A percentile compares a stretch with the other conserved stretches of the same genome.
Conservation (phyloP, 306 rosid species). For the Dalbergia cultrata region DNA sequence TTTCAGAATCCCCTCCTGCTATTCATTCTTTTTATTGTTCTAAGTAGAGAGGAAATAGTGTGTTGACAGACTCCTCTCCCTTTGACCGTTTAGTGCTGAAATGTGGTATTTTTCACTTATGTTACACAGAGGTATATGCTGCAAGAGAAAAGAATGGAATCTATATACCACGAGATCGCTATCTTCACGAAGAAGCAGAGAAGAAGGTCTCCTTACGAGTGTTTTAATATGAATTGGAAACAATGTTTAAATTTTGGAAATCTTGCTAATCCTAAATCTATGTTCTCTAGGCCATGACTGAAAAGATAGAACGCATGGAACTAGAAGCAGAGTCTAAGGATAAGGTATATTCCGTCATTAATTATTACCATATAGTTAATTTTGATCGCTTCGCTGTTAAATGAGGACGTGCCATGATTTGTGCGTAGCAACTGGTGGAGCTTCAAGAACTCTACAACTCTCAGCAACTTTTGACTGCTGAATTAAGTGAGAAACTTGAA, state of each 20-base stretch:
- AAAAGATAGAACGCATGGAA: conserved; percentile 98
- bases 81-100: conserved; percentile 30
- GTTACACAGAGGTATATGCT: conserved; percentile 87
- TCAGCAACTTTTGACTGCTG: conserved; percentile 85
- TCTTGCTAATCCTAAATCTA: conserved; percentile 34
- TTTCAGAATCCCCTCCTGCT: neutral
- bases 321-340: conserved; percentile 92
- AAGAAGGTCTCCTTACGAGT: conserved; percentile 71
- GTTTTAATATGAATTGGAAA: conserved; percentile 32
- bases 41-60: neutral
- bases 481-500: conserved; percentile 84
- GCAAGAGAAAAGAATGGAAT: conserved; percentile 99
- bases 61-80: conserved; percentile 3
- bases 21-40: neutral
- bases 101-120: conserved; percentile 25
- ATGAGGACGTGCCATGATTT: conserved; percentile 34
- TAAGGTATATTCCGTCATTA: conserved; percentile 66
- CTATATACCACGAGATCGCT: conserved; percentile 99
- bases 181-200: conserved; percentile 94
- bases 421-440: conserved; percentile 83
- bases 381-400: conserved; percentile 28
- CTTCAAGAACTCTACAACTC: conserved; percentile 91
- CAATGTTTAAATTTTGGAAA: conserved; percentile 16
- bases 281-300: conserved; percentile 87
- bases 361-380: conserved; percentile 26